Percentiles rank a stretch among this genome's conserved stretches.
These are phyloP conservation scores for Luvunga scandens DNA, from an alignment of 345 rosid genomes.

Conservation along the genomic window DNA sequence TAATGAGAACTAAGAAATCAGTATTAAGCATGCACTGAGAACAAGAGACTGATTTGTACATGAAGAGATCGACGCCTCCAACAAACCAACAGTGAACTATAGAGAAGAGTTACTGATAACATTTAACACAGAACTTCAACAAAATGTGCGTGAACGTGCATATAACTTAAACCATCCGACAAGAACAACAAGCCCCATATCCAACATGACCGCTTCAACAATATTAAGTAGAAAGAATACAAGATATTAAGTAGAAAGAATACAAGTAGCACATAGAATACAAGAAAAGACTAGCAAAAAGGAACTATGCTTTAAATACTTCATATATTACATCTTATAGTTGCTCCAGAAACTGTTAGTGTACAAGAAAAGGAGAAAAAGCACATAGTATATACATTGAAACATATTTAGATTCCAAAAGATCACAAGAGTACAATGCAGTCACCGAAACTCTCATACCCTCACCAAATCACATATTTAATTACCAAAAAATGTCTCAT, in stretches of 20 bases:
- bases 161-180: neutral
- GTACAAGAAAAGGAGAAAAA: neutral
- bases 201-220: neutral
- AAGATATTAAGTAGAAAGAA: neutral
- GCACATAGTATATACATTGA: slow-evolving; percentile 15
- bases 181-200: neutral
- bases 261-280: neutral
- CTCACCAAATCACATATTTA: slow-evolving; percentile 17
- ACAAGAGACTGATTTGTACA: neutral
- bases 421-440: slow-evolving; percentile 21
- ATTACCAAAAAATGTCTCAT: slow-evolving; percentile 17
- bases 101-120: neutral
- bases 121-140: neutral
- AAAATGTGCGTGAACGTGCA: too few relatives aligned
- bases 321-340: neutral
- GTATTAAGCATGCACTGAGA: neutral
- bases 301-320: neutral
- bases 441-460: slow-evolving; percentile 21
- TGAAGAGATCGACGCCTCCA: neutral
- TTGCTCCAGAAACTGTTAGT: neutral
- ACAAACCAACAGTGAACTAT: neutral
- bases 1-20: neutral
- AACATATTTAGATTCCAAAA: slow-evolving; percentile 11
- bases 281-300: neutral
- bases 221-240: neutral